Percentiles rank a stretch among this genome's conserved stretches.
phyloP scores from a whole-genome alignment of 768 basidiomycete genomes.

The Suillus alpinus region DNA sequence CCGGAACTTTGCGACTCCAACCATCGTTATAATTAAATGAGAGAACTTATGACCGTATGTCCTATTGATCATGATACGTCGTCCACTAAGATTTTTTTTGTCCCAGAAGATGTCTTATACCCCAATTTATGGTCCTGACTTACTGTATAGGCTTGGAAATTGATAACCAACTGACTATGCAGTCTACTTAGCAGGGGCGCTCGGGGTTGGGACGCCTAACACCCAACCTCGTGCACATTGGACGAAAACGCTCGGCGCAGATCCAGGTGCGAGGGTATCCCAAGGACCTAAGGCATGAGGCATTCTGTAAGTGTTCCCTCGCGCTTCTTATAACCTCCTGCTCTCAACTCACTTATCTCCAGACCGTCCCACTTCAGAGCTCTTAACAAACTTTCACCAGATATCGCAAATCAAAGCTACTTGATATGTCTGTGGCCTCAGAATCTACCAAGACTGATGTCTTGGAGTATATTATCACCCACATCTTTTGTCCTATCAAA shows the following conservation, averaged over 20 bases:
- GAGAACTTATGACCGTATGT: no score
- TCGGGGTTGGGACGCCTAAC: no score
- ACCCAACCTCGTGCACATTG: no score
- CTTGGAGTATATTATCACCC: slow-evolving; percentile 7
- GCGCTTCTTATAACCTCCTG: not conserved
- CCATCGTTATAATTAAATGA: no score
- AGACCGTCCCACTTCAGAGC: not conserved
- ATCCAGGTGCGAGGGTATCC: not conserved
- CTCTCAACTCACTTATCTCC: not conserved
- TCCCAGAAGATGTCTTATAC: not conserved
- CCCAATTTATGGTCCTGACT: no score
- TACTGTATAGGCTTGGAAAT: not conserved
- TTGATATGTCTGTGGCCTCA: not conserved
- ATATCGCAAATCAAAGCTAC: not conserved
- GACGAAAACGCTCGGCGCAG: not conserved
- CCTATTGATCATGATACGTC: no score
- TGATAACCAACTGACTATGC: not conserved
- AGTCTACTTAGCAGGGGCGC: no score
- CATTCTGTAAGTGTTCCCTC: not conserved
- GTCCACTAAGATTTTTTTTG: no score
- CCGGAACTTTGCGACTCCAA: no score
- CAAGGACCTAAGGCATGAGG: not conserved
- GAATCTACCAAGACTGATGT: not conserved
- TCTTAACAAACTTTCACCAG: not conserved
- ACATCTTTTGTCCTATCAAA: slow-evolving; percentile 12